Evolutionary conservation across 768 basidiomycete species (phyloP).

Genomic region (Panus rudis): DNA sequence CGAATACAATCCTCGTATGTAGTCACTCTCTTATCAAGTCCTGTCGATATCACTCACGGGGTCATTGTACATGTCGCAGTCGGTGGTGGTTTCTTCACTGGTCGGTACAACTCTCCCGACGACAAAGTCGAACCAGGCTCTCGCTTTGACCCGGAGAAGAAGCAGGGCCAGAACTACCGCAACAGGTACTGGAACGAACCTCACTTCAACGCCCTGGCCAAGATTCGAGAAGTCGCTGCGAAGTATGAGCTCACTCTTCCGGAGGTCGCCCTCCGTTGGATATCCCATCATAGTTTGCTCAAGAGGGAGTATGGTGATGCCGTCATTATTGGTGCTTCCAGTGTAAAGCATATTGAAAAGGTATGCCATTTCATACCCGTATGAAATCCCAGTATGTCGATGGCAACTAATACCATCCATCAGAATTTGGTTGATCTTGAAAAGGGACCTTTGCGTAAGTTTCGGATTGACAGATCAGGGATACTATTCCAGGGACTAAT

Average conservation of each 20-base stretch:
- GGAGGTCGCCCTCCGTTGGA: constrained; percentile 34
- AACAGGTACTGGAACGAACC: constrained; percentile 30
- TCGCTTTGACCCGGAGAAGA: constrained; percentile 44
- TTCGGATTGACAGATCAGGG: too few relatives aligned
- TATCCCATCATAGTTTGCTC: constrained; percentile 40
- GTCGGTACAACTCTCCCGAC: constrained; percentile 27
- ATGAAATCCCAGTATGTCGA: constrained; percentile 21
- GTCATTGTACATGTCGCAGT: constrained; percentile 15
- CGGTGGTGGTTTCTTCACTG: constrained; percentile 36
- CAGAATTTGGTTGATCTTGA: constrained; percentile 46
- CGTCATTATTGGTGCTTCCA: constrained; percentile 59
- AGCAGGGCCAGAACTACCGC: constrained; percentile 40
- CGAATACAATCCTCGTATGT: constrained; percentile 35
- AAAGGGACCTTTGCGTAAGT: constrained; percentile 49
- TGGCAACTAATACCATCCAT: background rate
- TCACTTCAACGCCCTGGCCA: constrained; percentile 26
- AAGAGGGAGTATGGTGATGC: constrained; percentile 42
- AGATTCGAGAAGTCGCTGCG: constrained; percentile 26
- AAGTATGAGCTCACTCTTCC: constrained; percentile 18
- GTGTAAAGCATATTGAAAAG: constrained; percentile 45
- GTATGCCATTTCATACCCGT: background rate
- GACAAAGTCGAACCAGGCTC: constrained; percentile 42
- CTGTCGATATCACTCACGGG: background rate
- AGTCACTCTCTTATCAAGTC: background rate
- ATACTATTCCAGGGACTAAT: too few relatives aligned